Base-by-base conservation (phyloP, 2,329 filamentous ascomycete species). In the Aspergillus ustus region DNA sequence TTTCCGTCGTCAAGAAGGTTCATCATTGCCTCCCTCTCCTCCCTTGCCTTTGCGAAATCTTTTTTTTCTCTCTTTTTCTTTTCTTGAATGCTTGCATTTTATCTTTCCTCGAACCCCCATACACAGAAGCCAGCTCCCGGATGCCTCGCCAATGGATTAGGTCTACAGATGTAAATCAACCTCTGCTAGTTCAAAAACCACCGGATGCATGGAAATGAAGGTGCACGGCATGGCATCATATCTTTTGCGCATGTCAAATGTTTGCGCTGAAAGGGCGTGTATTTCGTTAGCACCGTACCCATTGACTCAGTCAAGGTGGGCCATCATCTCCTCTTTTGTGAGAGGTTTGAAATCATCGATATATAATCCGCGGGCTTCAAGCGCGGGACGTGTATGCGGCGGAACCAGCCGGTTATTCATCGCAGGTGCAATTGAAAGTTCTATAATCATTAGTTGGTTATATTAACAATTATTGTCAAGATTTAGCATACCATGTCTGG, bases 261-360 rank as follows among this genome's bases (percentile, higher is more conserved):
- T 25, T 25, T 25, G 25, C 25, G 25, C 25, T 25, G 25, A 25
- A 74, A 74, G 75, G 67, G 74, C 70, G 67, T 78, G 65, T 70
- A 71, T 66, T 71, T 79, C 75, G 69, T 77, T 67, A 75, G 63
- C 68, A 68, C 67, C 64, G 64, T 65, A 63, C 65, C 61, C 13
- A 64, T 72, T 73, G 71, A 75, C 80, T 93, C 90, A 99, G 82
- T 99, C 95, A 80, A 99, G 85, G 79, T 93, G 92, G 62, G 95
- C 95, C 83, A 97, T 92, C 95, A 99, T 98, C 78, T 97, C 92
- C 73, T 95, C 90, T 84, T 93, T 96, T 73, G 90, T 83, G 82
- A 99, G 84, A 50, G 94, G 94, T 71, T 89, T 92, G 79, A 99
- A 91, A 78, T 93, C 93, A 79, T 97, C 92, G 73, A 97, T 92